These are phyloP conservation scores for Exophiala xenobiotica DNA, from an alignment of 2,329 filamentous ascomycete genomes.

Conservation along the genomic window DNA sequence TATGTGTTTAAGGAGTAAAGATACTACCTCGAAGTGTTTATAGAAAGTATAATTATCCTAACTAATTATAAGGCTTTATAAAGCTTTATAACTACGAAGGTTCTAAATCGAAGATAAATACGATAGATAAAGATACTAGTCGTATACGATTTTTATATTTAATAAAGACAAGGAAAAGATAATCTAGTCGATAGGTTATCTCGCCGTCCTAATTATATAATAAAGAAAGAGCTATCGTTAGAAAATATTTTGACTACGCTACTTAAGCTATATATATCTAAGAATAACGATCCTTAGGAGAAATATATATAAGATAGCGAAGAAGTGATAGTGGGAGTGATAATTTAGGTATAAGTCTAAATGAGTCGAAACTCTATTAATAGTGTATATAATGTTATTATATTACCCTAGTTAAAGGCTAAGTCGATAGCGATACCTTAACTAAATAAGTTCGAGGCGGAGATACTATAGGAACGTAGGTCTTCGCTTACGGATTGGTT, in stretches of 20 bases:
- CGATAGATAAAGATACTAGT: constrained; percentile 1
- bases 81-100: constrained; percentile 33
- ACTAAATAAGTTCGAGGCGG: too few species aligned
- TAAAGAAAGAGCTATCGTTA: background rate
- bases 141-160: constrained; percentile 1
- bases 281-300: constrained; percentile 1
- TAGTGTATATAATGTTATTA: constrained; percentile 2
- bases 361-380: background rate
- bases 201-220: background rate
- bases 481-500: background rate
- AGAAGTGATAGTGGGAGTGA: background rate
- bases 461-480: too few species aligned
- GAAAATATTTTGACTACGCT: constrained; percentile 32
- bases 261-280: constrained; percentile 19
- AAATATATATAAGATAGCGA: background rate
- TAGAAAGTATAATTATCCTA: constrained; percentile 4
- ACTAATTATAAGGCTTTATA: constrained; percentile 33
- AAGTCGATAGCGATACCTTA: too few species aligned
- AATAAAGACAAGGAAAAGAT: constrained; percentile 3
- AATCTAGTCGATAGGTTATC: background rate
- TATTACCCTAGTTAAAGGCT: too few species aligned
- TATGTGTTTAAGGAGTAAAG: constrained; percentile 32
- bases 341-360: background rate
- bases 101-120: constrained; percentile 20
- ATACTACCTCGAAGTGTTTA: constrained; percentile 28